Base-by-base conservation (phyloP, 2,329 filamentous ascomycete genomes). In the Exophiala sideris region DNA sequence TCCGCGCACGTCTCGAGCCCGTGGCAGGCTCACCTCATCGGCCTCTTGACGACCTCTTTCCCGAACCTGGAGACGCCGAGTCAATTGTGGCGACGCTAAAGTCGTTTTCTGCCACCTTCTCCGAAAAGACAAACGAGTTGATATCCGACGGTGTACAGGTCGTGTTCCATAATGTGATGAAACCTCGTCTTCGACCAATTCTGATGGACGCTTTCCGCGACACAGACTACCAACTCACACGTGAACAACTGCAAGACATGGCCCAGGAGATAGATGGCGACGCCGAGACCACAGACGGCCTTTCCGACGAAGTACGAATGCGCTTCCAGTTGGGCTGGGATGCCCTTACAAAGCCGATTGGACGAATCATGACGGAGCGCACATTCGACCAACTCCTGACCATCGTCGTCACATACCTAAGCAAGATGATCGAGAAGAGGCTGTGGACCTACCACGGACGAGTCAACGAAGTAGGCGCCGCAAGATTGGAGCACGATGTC, bases 191-290 rank as follows among this genome's bases (percentile, higher is more conserved):
- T 11, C 85, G 91, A 0, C 89, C 90, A 0, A 85, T 96, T 2
- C 78, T 99, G 9, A 82, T 84, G 14, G 92, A 99, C 54, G 86
- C 91, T 0, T 97, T 97, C 78, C 86, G 91, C 40, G 92, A 97
- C 65, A 83, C 89, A 18, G 91, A 96, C 71, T 99, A 99, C 72
- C 80, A 83, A 7, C 76, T 89, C 3, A 79, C 78, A 1, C 80
- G 82, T 48, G 69, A 66, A 41, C 54, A 62, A 29, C 59, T 61
- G 14, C 58, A 62, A n/a, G 56, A 60, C 10, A 46, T 62, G 5
- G 57, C 52, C 3, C 59, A 64, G 7, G 71, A 72, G n/a, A 67
- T 71, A 14, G 66, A 69, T 3, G 58, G 56, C 8, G 67, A 67
- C 35, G 60, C 52, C 18, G 65, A 67, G 24, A 47, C 24, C 24